Conservation (phyloP, 352 stramenopile species). For the Phytopythium delawarense region DNA sequence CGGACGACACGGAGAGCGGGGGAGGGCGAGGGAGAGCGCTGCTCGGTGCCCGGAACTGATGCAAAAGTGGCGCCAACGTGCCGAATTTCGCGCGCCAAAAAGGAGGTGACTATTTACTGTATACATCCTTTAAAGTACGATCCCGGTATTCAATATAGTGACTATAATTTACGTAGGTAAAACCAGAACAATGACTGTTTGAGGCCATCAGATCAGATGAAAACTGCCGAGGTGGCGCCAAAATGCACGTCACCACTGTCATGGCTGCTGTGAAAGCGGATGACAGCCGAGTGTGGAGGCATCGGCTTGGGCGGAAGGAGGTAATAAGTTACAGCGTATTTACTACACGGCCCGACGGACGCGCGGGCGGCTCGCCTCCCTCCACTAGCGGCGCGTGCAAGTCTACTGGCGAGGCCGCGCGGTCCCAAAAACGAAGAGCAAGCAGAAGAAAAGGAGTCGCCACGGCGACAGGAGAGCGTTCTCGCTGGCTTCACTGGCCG, state of each 20-base stretch:
- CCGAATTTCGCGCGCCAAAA: conserved; percentile 12
- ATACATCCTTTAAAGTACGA: conserved; percentile 14
- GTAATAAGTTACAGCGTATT: conserved; percentile 8
- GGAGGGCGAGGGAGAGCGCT: neutral
- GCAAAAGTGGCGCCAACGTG: neutral
- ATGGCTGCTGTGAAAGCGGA: neutral
- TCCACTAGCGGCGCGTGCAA: neutral
- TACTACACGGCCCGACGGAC: conserved; percentile 1
- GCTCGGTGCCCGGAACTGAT: neutral
- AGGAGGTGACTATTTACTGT: conserved; percentile 8
- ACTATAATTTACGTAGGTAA: neutral
- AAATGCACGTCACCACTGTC: neutral
- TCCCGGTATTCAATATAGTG: conserved; percentile 4
- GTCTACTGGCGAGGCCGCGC: neutral
- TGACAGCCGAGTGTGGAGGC: neutral
- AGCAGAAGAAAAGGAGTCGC: conserved; percentile 16
- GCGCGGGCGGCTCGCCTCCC: neutral
- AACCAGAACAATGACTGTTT: neutral
- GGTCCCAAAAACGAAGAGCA: conserved; percentile 4
- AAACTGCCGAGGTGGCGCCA: neutral
- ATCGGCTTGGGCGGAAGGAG: neutral
- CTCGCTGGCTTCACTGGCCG: neutral
- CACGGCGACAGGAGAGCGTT: conserved; percentile 8
- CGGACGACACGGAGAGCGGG: neutral
- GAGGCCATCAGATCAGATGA: neutral